Evolutionary conservation across 2,329 filamentous ascomycete genomes (phyloP).

Genomic region (Penicillium sp.): DNA sequence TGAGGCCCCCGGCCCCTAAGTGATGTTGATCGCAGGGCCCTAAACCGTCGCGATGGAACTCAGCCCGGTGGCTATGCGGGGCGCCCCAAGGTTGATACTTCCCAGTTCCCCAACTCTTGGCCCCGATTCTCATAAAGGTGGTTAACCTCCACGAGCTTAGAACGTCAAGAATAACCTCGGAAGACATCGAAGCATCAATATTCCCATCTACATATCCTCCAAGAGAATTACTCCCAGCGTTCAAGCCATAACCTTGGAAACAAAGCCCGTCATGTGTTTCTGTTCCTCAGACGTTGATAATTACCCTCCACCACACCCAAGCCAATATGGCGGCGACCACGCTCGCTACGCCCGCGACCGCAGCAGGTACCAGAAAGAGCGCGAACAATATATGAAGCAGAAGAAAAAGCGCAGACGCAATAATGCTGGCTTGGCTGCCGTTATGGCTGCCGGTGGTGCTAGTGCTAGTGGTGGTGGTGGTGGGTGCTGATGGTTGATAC

Average conservation of each 20-base stretch:
- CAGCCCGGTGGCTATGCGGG: background rate
- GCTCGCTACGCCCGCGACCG: background rate
- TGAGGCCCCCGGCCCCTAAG: background rate
- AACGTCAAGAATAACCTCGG: too few relatives aligned
- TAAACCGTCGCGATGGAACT: background rate
- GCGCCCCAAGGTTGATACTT: background rate
- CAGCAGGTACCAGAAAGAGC: background rate
- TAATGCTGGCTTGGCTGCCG: too few relatives aligned
- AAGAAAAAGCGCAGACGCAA: background rate
- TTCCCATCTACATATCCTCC: background rate
- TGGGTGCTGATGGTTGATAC: background rate
- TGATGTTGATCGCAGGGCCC: background rate
- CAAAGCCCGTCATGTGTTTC: conserved; percentile 9
- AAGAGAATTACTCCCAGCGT: background rate
- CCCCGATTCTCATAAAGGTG: background rate
- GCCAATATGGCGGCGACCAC: background rate
- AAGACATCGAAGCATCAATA: background rate
- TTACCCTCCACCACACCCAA: background rate
- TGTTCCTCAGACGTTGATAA: background rate
- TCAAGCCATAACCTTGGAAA: background rate
- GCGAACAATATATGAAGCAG: background rate
- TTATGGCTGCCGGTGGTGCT: background rate
- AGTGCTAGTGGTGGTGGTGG: background rate
- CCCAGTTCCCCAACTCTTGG: background rate
- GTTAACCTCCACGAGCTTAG: too few relatives aligned